Evolutionary conservation across 805 yeast species (phyloP).

Genomic region (Metschnikowia bowlesiae): DNA sequence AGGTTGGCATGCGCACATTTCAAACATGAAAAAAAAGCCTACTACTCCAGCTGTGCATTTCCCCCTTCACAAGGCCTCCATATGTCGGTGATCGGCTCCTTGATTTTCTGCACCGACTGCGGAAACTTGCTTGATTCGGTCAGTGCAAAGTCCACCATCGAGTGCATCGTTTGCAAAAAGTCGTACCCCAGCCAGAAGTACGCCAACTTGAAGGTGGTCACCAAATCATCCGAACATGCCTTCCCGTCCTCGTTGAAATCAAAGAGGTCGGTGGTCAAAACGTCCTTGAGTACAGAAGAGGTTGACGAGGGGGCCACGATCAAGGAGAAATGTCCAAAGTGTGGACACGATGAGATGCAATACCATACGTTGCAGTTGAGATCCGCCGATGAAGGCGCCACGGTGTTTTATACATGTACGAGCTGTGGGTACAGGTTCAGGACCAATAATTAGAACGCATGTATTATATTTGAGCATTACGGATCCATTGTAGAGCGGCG

Average conservation of each 20-base stretch:
- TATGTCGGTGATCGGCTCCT: conserved; percentile 94
- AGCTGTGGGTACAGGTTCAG: conserved; percentile 89
- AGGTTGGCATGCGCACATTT: conserved; percentile 1
- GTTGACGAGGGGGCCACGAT: conserved; percentile 94
- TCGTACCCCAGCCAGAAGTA: conserved; percentile 49
- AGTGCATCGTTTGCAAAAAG: conserved; percentile 51
- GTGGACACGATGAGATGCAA: conserved; percentile 97
- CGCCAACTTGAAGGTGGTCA: conserved; percentile 77
- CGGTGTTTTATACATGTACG: conserved; percentile 96
- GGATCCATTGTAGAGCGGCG: neutral
- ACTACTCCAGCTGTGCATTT: conserved; percentile 1
- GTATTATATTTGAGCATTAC: neutral
- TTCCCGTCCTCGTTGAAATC: conserved; percentile 82
- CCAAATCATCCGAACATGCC: conserved; percentile 86
- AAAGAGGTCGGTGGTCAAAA: conserved; percentile 87
- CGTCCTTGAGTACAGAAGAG: conserved; percentile 69
- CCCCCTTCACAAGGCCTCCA: conserved; percentile 1
- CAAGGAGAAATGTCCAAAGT: conserved; percentile 96
- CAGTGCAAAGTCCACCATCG: conserved; percentile 43
- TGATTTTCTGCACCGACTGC: conserved; percentile 89
- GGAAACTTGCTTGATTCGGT: conserved; percentile 83
- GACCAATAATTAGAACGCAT: conserved; percentile 65
- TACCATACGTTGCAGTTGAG: conserved; percentile 94
- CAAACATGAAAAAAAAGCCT: neutral
- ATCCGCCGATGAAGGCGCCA: conserved; percentile 99